Evolutionary conservation across 2,329 filamentous ascomycete species (phyloP).

Genomic region (Arthrobotrys conoides): DNA sequence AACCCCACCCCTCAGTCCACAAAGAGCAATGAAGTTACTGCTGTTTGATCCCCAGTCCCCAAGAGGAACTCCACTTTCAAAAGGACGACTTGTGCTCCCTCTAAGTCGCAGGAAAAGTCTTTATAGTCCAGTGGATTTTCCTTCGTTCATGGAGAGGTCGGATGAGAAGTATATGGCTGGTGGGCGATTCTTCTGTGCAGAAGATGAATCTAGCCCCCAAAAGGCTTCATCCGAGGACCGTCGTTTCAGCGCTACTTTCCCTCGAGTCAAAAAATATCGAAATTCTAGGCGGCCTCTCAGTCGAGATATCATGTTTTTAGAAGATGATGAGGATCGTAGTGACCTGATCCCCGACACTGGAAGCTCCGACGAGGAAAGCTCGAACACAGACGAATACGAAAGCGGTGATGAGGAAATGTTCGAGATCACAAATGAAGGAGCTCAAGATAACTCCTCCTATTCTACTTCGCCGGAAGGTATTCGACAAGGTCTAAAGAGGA

Average conservation of each 20-base stretch:
- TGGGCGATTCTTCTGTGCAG: conserved; percentile 63
- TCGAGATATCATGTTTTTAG: conserved; percentile 54
- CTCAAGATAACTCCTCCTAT: conserved; percentile 50
- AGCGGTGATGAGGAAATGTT: conserved; percentile 59
- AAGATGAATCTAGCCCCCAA: conserved; percentile 43
- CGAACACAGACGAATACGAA: conserved; percentile 53
- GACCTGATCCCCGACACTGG: conserved; percentile 51
- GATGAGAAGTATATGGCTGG: conserved; percentile 64
- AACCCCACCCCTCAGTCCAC: conserved; percentile 64
- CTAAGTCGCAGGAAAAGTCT: conserved; percentile 63
- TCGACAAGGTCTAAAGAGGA: conserved; percentile 52
- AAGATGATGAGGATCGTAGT: conserved; percentile 51
- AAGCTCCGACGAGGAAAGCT: conserved; percentile 54
- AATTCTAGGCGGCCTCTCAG: conserved; percentile 47
- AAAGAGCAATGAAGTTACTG: conserved; percentile 63
- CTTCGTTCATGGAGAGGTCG: conserved; percentile 63
- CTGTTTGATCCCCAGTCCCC: conserved; percentile 62
- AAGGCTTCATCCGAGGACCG: conserved; percentile 26
- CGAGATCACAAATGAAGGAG: conserved; percentile 43
- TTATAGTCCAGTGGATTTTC: conserved; percentile 64
- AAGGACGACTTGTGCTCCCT: conserved; percentile 1
- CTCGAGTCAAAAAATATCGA: conserved; percentile 54
- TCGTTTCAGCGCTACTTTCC: conserved; percentile 53
- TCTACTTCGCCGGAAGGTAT: conserved; percentile 54
- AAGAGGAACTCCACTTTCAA: conserved; percentile 56